Evolutionary conservation across 2,329 filamentous ascomycete species (phyloP), one percentile per base, ranked within the genome.

Genomic region (Botrytis sinoallii): DNA sequence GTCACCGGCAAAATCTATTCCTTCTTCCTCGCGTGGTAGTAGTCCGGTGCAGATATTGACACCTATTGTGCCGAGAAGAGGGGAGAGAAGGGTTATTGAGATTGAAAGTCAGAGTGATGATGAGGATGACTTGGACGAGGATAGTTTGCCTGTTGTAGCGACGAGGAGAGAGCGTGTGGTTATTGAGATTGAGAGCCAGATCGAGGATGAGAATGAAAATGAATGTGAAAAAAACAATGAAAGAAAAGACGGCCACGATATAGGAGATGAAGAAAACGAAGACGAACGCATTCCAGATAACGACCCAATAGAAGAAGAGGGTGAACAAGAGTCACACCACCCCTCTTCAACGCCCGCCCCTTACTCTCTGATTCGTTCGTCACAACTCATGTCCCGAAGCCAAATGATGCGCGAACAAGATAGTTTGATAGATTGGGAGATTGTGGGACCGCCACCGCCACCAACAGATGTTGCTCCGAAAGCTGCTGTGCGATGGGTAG

Each of bases 1-100:
- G 70, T 81, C 79, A 29, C 79, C 79, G 7, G 72, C 55, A 42
- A 71, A 76, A 9, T 73, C 52, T 22, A 70, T 73, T 42, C 55
- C 59, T 52, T 77, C 79, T 4, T 72, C 71, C 7, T 61, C 52
- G 6, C 10, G 16, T 20, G 66, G 16, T 0, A 32, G 66, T 68
- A 68, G 48, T 32, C 66, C 48, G 35, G 48, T 29, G n/a, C n/a
- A 57, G 25, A 42, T 32, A 10, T 32, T 42, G 32, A 6, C 46
- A 8, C 35, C 66, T 3, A n/a, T 32, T n/a, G 10, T 57, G 4
- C 1, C 35, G 6, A 42, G 66, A 25, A 66, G 63, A 14, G 12
- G 6, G 2, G 20, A 18, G 42, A 25, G 20, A 66, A 68, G 25
- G 10, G 9, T 32, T 29, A 44, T 64, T n/a, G 61, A 44, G 38